Conservation (phyloP, 345 rosid species). For the Arabis alpina region DNA sequence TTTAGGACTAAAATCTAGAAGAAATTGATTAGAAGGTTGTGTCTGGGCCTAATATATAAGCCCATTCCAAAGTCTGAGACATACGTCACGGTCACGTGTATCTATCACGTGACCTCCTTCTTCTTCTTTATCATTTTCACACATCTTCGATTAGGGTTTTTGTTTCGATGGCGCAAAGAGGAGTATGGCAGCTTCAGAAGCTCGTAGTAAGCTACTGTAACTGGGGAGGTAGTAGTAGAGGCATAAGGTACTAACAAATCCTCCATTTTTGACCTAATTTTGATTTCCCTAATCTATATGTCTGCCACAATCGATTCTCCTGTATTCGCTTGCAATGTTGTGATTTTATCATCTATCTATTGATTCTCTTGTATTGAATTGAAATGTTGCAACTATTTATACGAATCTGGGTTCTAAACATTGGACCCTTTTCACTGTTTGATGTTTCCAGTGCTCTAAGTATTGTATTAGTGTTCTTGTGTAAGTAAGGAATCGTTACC, state of each 20-base stretch:
- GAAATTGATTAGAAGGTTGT: too few species aligned
- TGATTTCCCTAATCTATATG: neutral
- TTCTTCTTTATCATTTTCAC: conserved; percentile 1
- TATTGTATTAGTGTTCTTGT: too few species aligned
- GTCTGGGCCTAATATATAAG: neutral
- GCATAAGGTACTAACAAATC: conserved; percentile 58
- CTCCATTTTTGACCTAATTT: neutral
- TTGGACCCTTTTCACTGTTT: neutral
- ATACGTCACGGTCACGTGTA: conserved; percentile 37
- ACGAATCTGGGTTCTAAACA: neutral
- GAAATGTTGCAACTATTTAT: neutral
- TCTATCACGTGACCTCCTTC: conserved; percentile 35
- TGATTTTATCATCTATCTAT: too few species aligned
- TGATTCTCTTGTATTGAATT: neutral
- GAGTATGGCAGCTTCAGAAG: conserved; percentile 89
- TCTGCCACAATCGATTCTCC: neutral
- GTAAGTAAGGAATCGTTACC: neutral
- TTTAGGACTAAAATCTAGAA: too few species aligned
- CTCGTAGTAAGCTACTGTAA: conserved; percentile 80
- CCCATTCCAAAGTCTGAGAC: conserved; percentile 11
- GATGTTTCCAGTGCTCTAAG: neutral
- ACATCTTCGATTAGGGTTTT: conserved; percentile 26
- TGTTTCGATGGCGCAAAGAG: conserved; percentile 69
- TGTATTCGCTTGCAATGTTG: neutral
- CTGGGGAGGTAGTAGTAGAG: conserved; percentile 97